Evolutionary conservation across 2,329 filamentous ascomycete species (phyloP).

Genomic region (Nemania sp.): DNA sequence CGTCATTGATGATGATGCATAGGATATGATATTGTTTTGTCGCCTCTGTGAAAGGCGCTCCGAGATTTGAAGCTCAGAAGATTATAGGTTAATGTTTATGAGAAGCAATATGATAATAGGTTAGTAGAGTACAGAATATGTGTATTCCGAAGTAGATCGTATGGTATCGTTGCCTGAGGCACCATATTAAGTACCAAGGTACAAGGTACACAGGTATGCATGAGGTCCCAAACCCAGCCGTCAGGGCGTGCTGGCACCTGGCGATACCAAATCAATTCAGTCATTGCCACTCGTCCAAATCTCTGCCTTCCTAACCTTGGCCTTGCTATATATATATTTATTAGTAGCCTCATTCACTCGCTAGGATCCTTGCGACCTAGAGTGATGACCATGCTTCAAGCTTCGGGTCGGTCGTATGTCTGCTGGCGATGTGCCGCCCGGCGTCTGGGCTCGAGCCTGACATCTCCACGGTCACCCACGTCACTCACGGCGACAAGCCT

Average conservation of each 20-base stretch:
- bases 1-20: not conserved
- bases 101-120: too few relatives aligned
- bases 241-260: not conserved
- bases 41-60: too few relatives aligned
- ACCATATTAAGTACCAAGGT: too few relatives aligned
- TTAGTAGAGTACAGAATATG: too few relatives aligned
- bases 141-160: not conserved
- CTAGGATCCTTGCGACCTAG: not conserved
- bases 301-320: constrained; percentile 1
- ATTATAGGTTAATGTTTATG: too few relatives aligned
- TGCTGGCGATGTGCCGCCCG: constrained; percentile 40
- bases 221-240: not conserved
- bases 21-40: not conserved
- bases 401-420: constrained; percentile 37
- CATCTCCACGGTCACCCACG: constrained; percentile 16
- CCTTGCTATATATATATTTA: not conserved
- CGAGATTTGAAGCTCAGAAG: too few relatives aligned
- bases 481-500: constrained; percentile 19
- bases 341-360: not conserved
- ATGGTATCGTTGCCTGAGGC: too few relatives aligned
- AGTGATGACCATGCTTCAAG: constrained; percentile 35
- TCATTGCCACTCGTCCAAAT: constrained; percentile 3
- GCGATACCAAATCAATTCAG: not conserved
- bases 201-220: not conserved
- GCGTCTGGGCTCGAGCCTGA: constrained; percentile 18